Evolutionary conservation across 1,284 basidiomycete species (phyloP), one percentile per base, ranked within the genome.

Genomic region (Moniliophthora roreri): DNA sequence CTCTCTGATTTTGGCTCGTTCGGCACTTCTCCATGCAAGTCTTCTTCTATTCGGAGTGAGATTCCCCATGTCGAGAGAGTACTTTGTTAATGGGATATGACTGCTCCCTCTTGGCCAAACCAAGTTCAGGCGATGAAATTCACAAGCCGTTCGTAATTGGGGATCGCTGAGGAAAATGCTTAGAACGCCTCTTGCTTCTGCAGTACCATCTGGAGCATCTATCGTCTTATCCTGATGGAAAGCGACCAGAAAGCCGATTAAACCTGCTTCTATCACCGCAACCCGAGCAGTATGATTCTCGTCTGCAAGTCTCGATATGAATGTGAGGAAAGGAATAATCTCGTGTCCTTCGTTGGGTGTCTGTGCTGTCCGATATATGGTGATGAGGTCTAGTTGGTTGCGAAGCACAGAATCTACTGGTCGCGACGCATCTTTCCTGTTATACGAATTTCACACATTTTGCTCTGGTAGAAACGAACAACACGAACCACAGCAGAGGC

Each of bases 91-190:
- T 4, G 56, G 55, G 13, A 51, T 39, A 13, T 24, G 39, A 16
- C 49, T 42, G 20, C 47, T 35, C 9, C 48, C 6, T 26, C 56
- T 54, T 6, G 58, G 58, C 58, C 58, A 59, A 15, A 57, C 45
- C 36, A 57, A 21, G 26, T 55, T 42, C 41, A 55, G 28, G 6
- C 51, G 48, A 45, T 44, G 49, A 36, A 46, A 36, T 16, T 50
- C 32, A n/a, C 50, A 39, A 4, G 36, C 35, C 7, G 10, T 36
- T 24, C 51, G 39, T 11, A 48, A 41, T 34, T 15, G 28, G n/a
- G 36, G 41, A 38, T 53, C 39, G 37, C 16, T 49, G 20, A 53
- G n/a, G 15, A 57, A 39, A 23, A 41, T 35, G 5, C n/a, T 34
- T 32, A 59, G 39, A 5, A 44, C 48, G 20, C 38, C 28, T 49